phyloP scores from a whole-genome alignment of 2,329 filamentous ascomycete species.

The Clonostachys solani region DNA sequence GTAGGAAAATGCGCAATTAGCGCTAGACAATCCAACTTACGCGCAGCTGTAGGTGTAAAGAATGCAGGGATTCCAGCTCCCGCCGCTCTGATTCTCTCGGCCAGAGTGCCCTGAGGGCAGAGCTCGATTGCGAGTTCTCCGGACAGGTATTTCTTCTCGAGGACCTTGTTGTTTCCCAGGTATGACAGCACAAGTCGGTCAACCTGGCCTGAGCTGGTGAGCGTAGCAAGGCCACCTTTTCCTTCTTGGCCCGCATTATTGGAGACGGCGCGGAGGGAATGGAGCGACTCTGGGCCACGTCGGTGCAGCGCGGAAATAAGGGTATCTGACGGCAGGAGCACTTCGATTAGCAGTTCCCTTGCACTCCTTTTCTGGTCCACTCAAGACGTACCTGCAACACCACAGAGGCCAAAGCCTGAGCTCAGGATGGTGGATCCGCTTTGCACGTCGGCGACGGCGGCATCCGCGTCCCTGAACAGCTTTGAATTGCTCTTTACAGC shows the following conservation, averaged over 20 bases:
- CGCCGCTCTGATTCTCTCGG: constrained; percentile 67
- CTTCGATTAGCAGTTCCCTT: constrained; percentile 1
- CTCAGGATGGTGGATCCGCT: constrained; percentile 70
- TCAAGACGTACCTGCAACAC: constrained; percentile 55
- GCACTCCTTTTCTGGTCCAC: neutral
- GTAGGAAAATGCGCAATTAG: neutral
- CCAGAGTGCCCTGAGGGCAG: constrained; percentile 71
- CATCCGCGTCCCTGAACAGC: constrained; percentile 54
- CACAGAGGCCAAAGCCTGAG: constrained; percentile 76
- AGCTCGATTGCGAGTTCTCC: constrained; percentile 71
- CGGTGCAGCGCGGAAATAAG: constrained; percentile 64
- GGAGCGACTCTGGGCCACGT: constrained; percentile 54
- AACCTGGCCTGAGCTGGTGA: constrained; percentile 67
- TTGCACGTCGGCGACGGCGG: constrained; percentile 65
- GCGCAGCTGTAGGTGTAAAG: constrained; percentile 70
- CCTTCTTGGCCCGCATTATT: constrained; percentile 75
- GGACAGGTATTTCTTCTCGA: constrained; percentile 70
- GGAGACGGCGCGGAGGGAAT: constrained; percentile 70
- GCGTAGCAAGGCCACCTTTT: constrained; percentile 62
- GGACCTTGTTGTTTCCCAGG: constrained; percentile 71
- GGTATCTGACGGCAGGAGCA: constrained; percentile 53
- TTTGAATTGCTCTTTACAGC: constrained; percentile 33
- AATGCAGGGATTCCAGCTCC: constrained; percentile 78
- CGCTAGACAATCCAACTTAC: constrained; percentile 30
- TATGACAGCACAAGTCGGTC: constrained; percentile 71